Evolutionary conservation across 2,329 filamentous ascomycete genomes (phyloP).

Genomic region (Keithomyces neogunnii): DNA sequence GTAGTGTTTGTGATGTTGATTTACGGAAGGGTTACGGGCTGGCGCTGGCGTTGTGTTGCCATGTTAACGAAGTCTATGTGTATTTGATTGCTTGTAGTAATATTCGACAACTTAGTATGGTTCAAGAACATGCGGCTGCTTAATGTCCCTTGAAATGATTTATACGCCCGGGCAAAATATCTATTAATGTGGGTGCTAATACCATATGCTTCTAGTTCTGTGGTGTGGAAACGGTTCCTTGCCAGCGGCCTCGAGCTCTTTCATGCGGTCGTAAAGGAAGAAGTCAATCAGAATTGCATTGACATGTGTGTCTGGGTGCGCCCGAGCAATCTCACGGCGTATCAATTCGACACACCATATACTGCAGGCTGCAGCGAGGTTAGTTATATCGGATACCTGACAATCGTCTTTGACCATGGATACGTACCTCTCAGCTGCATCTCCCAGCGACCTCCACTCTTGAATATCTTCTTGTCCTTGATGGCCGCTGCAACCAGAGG

Average conservation of each 20-base stretch:
- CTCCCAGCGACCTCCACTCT: conserved; percentile 70
- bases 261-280: conserved; percentile 92
- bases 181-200: conserved; percentile 38
- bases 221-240: conserved; percentile 64
- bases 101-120: neutral
- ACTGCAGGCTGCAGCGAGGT: conserved; percentile 55
- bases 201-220: conserved; percentile 90
- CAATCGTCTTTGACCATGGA: neutral
- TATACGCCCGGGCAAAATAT: neutral
- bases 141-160: neutral
- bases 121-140: neutral
- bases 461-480: conserved; percentile 52
- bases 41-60: conserved; percentile 11
- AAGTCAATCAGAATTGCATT: conserved; percentile 97
- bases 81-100: neutral
- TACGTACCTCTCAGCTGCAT: conserved; percentile 69
- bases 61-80: neutral
- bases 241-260: conserved; percentile 63
- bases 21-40: conserved; percentile 7
- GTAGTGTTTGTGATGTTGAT: conserved; percentile 6
- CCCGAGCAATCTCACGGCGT: conserved; percentile 64
- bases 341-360: conserved; percentile 96
- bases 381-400: neutral
- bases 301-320: conserved; percentile 61
- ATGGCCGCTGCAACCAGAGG: conserved; percentile 69